Evolutionary conservation across 257 asterid species (phyloP).

Genomic region (Catharanthus roseus): DNA sequence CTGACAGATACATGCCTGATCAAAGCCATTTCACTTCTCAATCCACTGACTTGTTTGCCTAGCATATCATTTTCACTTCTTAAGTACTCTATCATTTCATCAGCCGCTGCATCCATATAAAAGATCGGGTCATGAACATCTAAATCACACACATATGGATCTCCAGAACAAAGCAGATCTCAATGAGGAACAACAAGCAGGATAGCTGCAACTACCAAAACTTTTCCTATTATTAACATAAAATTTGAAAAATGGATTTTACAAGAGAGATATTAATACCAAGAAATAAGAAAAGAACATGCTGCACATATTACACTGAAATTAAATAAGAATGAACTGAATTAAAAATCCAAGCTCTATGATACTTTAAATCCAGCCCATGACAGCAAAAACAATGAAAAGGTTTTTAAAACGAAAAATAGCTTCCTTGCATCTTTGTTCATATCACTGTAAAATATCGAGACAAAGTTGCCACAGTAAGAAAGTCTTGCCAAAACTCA

Average conservation of each 20-base stretch:
- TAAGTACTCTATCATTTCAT: slow-evolving; percentile 59
- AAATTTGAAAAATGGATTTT: background rate
- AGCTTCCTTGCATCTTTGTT: background rate
- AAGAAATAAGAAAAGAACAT: background rate
- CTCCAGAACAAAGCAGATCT: background rate
- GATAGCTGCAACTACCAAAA: background rate
- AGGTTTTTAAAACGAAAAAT: background rate
- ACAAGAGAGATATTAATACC: background rate
- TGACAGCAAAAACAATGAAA: background rate
- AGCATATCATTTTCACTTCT: slow-evolving; percentile 58
- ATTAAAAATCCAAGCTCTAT: background rate
- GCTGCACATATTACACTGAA: background rate
- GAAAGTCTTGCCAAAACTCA: background rate
- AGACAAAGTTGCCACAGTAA: background rate
- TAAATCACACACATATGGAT: background rate
- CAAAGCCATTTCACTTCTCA: slow-evolving; percentile 53
- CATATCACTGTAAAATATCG: background rate
- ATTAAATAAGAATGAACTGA: background rate
- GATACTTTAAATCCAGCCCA: background rate
- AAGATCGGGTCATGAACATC: background rate
- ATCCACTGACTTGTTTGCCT: slow-evolving; percentile 37
- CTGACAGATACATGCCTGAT: slow-evolving; percentile 44
- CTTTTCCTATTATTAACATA: background rate
- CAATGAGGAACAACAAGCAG: background rate
- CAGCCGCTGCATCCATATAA: slow-evolving; percentile 55